phyloP scores from a whole-genome alignment of 2,329 filamentous ascomycete species.

The Fusarium aywerte region DNA sequence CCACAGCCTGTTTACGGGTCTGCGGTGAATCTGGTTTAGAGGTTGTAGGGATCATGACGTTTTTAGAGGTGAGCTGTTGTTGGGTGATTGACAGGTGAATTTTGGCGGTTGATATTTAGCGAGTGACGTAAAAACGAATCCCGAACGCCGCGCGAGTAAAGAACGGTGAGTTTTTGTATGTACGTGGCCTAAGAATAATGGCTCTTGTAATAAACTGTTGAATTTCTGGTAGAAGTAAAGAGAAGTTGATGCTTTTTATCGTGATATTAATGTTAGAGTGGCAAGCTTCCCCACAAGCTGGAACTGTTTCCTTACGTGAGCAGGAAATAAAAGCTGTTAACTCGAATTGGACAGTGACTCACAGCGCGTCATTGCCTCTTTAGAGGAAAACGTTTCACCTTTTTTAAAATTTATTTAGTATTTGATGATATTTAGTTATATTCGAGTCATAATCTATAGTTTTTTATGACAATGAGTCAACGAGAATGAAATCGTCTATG shows the following conservation, averaged over 20 bases:
- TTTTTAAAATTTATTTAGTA: not conserved
- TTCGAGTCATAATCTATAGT: constrained; percentile 16
- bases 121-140: constrained; percentile 8
- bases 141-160: constrained; percentile 26
- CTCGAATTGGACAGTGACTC: constrained; percentile 35
- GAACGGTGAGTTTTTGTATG: not conserved
- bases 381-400: not conserved
- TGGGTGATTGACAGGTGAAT: constrained; percentile 12
- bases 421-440: not conserved
- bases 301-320: constrained; percentile 33
- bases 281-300: constrained; percentile 31
- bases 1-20: constrained; percentile 60
- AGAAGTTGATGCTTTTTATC: constrained; percentile 31
- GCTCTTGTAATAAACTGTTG: not conserved
- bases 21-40: constrained; percentile 43
- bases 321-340: constrained; percentile 22
- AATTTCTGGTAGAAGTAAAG: not conserved
- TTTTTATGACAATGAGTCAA: constrained; percentile 10
- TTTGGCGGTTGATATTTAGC: constrained; percentile 1
- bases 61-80: constrained; percentile 6
- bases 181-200: not conserved
- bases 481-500: not conserved
- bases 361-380: constrained; percentile 25
- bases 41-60: constrained; percentile 54
- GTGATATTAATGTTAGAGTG: constrained; percentile 28